These are phyloP conservation scores for Fraxinus excelsior DNA, from an alignment of 257 asterid genomes.

Conservation along the genomic window DNA sequence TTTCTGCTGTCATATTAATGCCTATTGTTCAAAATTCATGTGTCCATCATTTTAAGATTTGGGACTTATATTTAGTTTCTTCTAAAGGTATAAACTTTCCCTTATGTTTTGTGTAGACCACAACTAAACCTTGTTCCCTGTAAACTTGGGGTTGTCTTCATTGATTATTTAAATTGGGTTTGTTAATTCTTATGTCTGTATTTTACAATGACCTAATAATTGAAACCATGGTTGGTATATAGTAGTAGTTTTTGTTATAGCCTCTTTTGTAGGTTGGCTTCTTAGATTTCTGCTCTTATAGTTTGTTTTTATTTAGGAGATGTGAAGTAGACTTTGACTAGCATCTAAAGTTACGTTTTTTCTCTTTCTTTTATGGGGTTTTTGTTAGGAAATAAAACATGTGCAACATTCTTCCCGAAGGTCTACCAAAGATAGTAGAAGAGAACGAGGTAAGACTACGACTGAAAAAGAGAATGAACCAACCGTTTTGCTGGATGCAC, in stretches of 20 bases:
- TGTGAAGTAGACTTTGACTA: neutral
- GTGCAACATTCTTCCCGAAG: slow-evolving; percentile 17
- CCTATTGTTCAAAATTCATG: neutral
- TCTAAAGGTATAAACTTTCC: neutral
- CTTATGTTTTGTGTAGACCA: neutral
- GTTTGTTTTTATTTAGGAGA: neutral
- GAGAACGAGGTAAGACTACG: slow-evolving; percentile 32
- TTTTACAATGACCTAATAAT: neutral
- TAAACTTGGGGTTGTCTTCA: neutral
- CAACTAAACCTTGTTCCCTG: neutral
- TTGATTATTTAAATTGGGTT: neutral
- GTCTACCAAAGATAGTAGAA: slow-evolving; percentile 25
- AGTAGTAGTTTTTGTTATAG: neutral
- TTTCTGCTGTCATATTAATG: neutral
- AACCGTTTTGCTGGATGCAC: slow-evolving; percentile 35
- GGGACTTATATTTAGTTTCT: too few relatives aligned
- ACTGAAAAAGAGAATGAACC: slow-evolving; percentile 34
- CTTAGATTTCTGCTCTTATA: neutral
- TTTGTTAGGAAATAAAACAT: slow-evolving; percentile 32
- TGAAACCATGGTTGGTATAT: neutral
- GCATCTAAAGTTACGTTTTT: neutral
- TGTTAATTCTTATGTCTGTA: neutral
- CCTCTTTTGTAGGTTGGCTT: slow-evolving; percentile 2
- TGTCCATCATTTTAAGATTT: neutral
- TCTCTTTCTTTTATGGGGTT: slow-evolving; percentile 19